Base-by-base conservation (phyloP, 495 filamentous ascomycete genomes). In the Penicillium lagena region DNA sequence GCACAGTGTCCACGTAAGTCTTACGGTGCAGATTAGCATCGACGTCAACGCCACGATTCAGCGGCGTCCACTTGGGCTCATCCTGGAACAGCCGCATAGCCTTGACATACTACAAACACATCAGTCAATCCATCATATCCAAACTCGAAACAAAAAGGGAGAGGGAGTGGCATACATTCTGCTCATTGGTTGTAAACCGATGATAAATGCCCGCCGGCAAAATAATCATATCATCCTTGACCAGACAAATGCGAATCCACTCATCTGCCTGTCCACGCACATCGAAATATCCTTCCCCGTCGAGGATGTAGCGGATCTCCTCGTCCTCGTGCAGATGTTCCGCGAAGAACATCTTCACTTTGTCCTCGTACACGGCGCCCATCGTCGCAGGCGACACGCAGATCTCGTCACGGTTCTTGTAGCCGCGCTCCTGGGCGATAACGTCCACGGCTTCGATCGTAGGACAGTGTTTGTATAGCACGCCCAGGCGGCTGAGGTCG, bases 301-400 rank as follows among this genome's bases (percentile, higher is more conserved):
- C 93, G 28, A 89, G 72, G 54, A 98, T 87, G 58, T 96, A 98
- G n/a, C 93, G 77, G 47, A 98, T 98, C 79, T 98, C 93, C 73
- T 98, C 93, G 59, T 97, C 94, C 71, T 98, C 93, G 54, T 98
- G 93, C 54, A 97, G 67, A 65, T 98, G 93, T 75, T 98, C 93
- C 36, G 84, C 62, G 72, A 97, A 97, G 72, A 98, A 98, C 46
- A 61, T 79, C 69, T 86, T 89, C 47, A 98, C 87, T 59, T 97
- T 96, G 47, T 82, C 78, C 68, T 98, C 93, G 54, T 75, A 76
- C 28, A 78, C 66, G 35, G 76, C 83, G 41, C 91, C 90, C 89
- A 97, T 90, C 44, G 79, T 84, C 48, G 78, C 76, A 0, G 89
- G 90, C 14, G 88, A 91, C n/a, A 97, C 85, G 49, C 75, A 83